phyloP scores from a whole-genome alignment of 139 green algal genomes.

The Gonium pectorale region DNA sequence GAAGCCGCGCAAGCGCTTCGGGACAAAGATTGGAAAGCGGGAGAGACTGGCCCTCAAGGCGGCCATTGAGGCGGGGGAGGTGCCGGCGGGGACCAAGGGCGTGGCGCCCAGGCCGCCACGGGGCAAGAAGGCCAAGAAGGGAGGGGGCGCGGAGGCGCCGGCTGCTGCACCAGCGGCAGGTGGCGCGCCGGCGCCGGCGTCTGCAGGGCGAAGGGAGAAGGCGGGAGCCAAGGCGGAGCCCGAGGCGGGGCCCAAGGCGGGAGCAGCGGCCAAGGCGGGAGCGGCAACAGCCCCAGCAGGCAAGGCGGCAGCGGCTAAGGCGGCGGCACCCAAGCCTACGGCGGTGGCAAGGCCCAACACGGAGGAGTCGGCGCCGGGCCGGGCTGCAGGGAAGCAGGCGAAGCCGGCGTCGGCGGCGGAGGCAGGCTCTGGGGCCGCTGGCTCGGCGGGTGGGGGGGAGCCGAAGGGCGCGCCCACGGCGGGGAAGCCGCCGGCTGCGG shows the following conservation, averaged over 20 bases:
- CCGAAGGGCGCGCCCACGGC: too few relatives aligned
- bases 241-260: background rate
- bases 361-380: too few relatives aligned
- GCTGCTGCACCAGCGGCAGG: background rate
- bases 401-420: too few relatives aligned
- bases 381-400: too few relatives aligned
- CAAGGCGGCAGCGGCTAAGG: background rate
- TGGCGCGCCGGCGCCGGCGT: too few relatives aligned
- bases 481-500: too few relatives aligned
- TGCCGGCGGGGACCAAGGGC: conserved; percentile 27
- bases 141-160: background rate
- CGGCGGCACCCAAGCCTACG: background rate
- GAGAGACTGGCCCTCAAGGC: conserved; percentile 23
- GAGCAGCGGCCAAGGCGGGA: background rate
- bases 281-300: too few relatives aligned
- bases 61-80: conserved; percentile 11
- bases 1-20: conserved; percentile 23
- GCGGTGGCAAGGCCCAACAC: too few relatives aligned
- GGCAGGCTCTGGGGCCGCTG: too few relatives aligned
- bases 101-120: background rate
- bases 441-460: too few relatives aligned
- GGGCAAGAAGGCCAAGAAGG: background rate
- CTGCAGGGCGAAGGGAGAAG: too few relatives aligned
- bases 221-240: background rate
- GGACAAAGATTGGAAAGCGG: conserved; percentile 41